phyloP scores from a whole-genome alignment of 495 filamentous ascomycete species.

The Penicillium tannophilum region DNA sequence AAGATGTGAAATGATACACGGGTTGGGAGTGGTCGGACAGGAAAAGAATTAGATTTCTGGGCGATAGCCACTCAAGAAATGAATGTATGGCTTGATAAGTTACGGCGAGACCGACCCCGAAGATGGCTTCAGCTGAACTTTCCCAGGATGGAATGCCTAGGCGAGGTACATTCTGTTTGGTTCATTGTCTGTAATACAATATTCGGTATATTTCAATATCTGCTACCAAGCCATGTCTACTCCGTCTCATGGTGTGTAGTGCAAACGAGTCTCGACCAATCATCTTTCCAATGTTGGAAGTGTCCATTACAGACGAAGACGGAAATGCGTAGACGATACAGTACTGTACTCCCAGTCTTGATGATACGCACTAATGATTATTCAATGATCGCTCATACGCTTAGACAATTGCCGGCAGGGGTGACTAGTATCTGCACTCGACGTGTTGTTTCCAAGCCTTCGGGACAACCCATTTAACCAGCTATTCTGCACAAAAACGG shows the following conservation, averaged over 20 bases:
- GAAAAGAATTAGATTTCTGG: too few relatives aligned
- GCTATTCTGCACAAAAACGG: not conserved
- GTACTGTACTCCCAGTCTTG: not conserved
- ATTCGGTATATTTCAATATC: not conserved
- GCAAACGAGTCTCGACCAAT: slow-evolving; percentile 1
- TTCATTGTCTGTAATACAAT: not conserved
- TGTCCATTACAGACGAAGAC: not conserved
- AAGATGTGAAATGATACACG: not conserved
- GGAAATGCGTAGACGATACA: not conserved
- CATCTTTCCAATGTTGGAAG: not conserved
- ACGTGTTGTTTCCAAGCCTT: not conserved
- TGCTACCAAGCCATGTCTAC: not conserved
- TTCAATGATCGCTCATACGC: too few relatives aligned
- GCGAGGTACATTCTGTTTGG: not conserved
- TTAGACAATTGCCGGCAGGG: not conserved
- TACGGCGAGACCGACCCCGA: not conserved
- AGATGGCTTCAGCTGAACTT: not conserved
- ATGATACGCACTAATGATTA: not conserved
- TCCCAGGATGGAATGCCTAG: not conserved
- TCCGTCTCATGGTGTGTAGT: slow-evolving; percentile 1
- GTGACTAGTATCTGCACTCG: not conserved
- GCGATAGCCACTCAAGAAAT: too few relatives aligned
- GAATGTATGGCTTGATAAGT: not conserved
- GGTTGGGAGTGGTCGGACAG: too few relatives aligned
- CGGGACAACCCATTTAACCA: not conserved